Percentiles rank a stretch among this genome's conserved stretches.
Evolutionary conservation across 2,329 filamentous ascomycete species (phyloP).

Genomic region (Colletotrichum cordylinicola): DNA sequence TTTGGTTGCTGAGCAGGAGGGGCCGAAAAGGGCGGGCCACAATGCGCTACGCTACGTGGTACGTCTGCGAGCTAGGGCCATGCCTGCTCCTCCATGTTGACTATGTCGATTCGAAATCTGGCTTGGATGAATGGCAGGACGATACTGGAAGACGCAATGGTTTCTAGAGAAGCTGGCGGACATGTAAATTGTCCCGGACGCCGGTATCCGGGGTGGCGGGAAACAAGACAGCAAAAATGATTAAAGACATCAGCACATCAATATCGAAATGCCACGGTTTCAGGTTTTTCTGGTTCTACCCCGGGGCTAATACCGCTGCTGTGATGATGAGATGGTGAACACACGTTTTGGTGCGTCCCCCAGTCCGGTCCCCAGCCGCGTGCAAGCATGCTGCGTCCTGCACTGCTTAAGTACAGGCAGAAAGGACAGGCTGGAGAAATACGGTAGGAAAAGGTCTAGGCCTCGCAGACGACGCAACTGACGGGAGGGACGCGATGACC

Average conservation of each 20-base stretch:
- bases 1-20: slow-evolving; percentile 6
- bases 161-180: background rate
- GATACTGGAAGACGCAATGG: background rate
- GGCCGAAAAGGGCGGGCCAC: background rate
- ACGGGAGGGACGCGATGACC: background rate
- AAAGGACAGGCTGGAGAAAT: background rate
- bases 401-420: background rate
- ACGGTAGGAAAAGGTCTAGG: background rate
- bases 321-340: slow-evolving; percentile 10
- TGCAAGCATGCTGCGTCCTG: background rate
- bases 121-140: background rate
- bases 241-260: background rate
- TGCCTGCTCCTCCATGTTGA: background rate
- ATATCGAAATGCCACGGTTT: slow-evolving; percentile 11
- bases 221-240: background rate
- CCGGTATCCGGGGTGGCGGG: background rate
- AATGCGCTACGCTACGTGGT: background rate
- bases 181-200: background rate
- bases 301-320: background rate
- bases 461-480: background rate
- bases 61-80: slow-evolving; percentile 8
- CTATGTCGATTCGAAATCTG: background rate
- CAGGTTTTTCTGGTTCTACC: background rate
- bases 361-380: background rate
- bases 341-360: background rate